phyloP scores from a whole-genome alignment of 2,329 filamentous ascomycete species.

The Zymoseptoria brevis region DNA sequence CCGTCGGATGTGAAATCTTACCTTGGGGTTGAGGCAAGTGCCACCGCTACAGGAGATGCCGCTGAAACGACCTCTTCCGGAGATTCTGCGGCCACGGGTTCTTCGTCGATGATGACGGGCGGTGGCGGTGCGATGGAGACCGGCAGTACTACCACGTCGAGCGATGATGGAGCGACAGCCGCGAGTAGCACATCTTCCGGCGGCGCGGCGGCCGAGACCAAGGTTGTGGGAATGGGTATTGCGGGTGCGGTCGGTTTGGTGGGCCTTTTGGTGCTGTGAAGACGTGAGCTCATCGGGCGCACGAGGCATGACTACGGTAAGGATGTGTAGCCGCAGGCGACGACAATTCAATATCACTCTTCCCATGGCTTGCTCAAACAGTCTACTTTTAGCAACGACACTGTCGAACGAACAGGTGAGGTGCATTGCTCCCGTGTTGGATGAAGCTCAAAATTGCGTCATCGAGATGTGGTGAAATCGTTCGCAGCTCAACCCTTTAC shows the following conservation, averaged over 20 bases:
- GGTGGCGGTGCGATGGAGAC: neutral
- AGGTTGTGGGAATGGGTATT: slow-evolving; percentile 32
- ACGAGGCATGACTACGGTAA: neutral
- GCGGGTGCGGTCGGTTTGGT: slow-evolving; percentile 4
- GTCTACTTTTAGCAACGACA: neutral
- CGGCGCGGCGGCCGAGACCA: slow-evolving; percentile 28
- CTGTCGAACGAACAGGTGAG: no score
- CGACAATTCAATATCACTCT: no score
- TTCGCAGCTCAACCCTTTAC: no score
- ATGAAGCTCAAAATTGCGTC: no score
- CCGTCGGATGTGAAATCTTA: slow-evolving; percentile 39
- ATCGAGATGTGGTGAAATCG: no score
- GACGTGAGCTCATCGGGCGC: no score
- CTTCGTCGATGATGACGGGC: neutral
- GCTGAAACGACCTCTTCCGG: slow-evolving; percentile 8
- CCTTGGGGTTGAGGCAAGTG: slow-evolving; percentile 26
- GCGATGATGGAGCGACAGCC: neutral
- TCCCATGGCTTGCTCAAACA: no score
- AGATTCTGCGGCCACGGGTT: neutral
- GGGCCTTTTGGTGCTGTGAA: neutral
- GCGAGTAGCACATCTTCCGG: slow-evolving; percentile 2
- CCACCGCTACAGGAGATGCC: slow-evolving; percentile 15
- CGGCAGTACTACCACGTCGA: neutral
- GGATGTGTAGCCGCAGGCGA: neutral
- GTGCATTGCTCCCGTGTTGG: no score